Conservation (phyloP, 2,329 filamentous ascomycete genomes). For the Ophiostoma australiae region DNA sequence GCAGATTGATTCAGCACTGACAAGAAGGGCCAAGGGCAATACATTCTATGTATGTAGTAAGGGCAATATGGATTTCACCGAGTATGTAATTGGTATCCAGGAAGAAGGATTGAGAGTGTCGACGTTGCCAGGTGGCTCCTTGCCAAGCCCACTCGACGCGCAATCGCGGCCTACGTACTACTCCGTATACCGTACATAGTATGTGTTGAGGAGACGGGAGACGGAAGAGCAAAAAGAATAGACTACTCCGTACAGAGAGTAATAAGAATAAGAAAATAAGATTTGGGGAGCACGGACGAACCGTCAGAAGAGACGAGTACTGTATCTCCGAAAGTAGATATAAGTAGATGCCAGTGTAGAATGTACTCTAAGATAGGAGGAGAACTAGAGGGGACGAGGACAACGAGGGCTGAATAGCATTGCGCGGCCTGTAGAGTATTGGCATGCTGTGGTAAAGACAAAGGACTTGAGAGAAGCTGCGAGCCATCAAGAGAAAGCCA, state of each 20-base stretch:
- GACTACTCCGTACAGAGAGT: neutral
- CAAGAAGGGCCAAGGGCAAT: no score
- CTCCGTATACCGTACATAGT: no score
- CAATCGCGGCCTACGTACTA: neutral
- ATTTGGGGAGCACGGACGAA: neutral
- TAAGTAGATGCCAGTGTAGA: neutral
- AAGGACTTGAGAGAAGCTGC: no score
- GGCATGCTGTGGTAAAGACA: neutral
- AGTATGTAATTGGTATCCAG: neutral
- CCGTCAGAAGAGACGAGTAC: neutral
- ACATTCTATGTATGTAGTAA: no score
- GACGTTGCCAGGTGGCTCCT: neutral
- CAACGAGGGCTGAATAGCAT: neutral
- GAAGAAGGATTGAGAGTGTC: neutral
- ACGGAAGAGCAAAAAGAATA: neutral
- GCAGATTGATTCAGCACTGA: neutral
- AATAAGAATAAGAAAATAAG: neutral
- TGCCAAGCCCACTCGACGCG: conserved; percentile 9
- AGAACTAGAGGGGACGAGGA: neutral
- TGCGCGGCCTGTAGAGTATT: neutral
- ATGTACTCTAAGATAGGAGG: neutral
- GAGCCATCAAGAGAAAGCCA: neutral
- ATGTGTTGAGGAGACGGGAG: neutral
- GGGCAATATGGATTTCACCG: no score
- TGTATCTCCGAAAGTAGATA: neutral